Base-by-base conservation (phyloP, 2,329 filamentous ascomycete species). In the Leptodontidium sp. region DNA sequence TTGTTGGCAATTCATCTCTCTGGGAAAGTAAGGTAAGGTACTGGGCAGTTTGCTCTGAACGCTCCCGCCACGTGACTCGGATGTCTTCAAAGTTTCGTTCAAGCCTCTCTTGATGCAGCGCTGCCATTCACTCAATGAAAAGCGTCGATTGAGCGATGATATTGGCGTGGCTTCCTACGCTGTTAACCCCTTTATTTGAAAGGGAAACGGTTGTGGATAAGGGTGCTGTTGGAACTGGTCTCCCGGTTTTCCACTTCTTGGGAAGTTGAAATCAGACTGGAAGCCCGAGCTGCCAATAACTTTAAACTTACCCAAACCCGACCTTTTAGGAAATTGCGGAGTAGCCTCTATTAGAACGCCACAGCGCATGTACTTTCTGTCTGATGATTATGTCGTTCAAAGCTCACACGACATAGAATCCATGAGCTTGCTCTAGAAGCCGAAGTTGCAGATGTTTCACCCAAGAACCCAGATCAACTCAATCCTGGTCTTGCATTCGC, bases 391-490 rank as follows among this genome's bases (percentile, higher is more conserved):
- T 15, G 14, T 3, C 14, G 5, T 17, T 32, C 15, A 35, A 26
- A n/a, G 15, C 57, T 65, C n/a, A 65, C 24, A 49, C 47, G 17
- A 7, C 11, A 5, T 24, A 63, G 57, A 66, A 50, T 70, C 50
- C 69, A 72, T 17, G 67, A 69, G 69, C 67, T 64, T 32, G 65
- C 61, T 62, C 67, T 70, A 35, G 71, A 72, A 52, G 65, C 67
- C 4, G 62, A 71, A 50, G 29, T 69, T 26, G 50, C 52, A 68
- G 59, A 69, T 64, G 59, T 67, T 24, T 24, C 59, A 47, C 62
- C 71, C 24, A 45, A 61, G 3, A 45, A 67, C 55, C 64, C 65
- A 32, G 69, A 72, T 26, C 66, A 67, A 43, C 55, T 71, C 17
- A 70, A 72, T 17, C 40, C 65, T 11, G 71, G 71, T 14, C 52